Evolutionary conservation across 306 rosid species (phyloP).

Genomic region (Quillaja saponaria): DNA sequence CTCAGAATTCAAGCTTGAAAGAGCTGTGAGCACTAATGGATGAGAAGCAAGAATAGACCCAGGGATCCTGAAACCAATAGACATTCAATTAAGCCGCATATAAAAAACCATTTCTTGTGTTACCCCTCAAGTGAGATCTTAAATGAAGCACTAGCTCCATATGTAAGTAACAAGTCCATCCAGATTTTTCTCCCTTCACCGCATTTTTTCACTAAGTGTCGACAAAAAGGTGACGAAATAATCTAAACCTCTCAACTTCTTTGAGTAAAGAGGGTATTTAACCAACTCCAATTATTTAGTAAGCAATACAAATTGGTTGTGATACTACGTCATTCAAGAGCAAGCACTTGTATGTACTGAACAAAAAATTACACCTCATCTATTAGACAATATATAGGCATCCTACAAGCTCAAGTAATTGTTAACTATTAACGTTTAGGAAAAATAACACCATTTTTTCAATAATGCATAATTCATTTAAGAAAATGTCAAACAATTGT

Average conservation of each 20-base stretch:
- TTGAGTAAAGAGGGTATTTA: background rate
- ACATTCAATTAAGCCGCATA: background rate
- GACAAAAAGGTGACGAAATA: background rate
- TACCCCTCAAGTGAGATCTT: background rate
- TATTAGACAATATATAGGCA: constrained; percentile 8
- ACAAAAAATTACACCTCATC: constrained; percentile 19
- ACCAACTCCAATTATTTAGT: constrained; percentile 6
- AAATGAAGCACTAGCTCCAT: background rate
- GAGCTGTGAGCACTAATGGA: constrained; percentile 89
- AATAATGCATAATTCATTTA: background rate
- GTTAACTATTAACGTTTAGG: too few relatives aligned
- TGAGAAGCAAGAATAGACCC: constrained; percentile 88
- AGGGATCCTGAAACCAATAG: constrained; percentile 72
- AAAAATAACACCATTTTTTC: background rate
- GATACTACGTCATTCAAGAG: constrained; percentile 6
- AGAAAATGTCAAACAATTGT: too few relatives aligned
- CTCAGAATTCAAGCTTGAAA: constrained; percentile 89
- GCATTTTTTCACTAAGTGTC: background rate
- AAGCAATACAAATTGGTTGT: background rate
- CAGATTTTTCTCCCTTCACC: background rate
- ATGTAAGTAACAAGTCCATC: constrained; percentile 3
- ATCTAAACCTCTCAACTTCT: background rate
- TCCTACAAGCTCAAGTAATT: constrained; percentile 10
- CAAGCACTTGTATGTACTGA: background rate
- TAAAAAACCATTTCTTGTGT: constrained; percentile 4